phyloP scores from a whole-genome alignment of 2,329 filamentous ascomycete genomes.

The Didymellaceae sp. region DNA sequence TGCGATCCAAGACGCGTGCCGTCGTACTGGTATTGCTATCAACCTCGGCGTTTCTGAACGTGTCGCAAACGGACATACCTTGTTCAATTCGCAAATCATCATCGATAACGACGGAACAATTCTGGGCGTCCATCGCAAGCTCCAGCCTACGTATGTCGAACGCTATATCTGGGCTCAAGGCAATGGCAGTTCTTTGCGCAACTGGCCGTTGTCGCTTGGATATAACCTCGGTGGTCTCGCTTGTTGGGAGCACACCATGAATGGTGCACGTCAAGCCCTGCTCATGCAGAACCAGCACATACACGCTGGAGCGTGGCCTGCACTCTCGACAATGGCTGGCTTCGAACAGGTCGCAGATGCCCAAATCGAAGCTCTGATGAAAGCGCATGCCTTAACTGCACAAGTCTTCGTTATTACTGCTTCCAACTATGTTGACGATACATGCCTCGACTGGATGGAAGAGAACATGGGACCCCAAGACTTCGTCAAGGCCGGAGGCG shows the following conservation, averaged over 20 bases:
- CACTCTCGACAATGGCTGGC: conserved; percentile 44
- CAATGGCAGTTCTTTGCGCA: conserved; percentile 41
- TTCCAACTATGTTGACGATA: conserved; percentile 53
- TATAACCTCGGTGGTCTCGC: conserved; percentile 47
- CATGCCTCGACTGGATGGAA: conserved; percentile 51
- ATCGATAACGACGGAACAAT: conserved; percentile 44
- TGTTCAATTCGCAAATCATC: conserved; percentile 48
- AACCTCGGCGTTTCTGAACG: conserved; percentile 47
- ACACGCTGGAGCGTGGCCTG: conserved; percentile 50
- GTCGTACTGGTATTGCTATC: conserved; percentile 40
- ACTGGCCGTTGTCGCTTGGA: conserved; percentile 37
- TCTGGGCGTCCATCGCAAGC: conserved; percentile 48
- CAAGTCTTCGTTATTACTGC: conserved; percentile 55
- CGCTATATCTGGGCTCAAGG: conserved; percentile 47
- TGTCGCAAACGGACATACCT: conserved; percentile 39
- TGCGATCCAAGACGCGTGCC: conserved; percentile 43
- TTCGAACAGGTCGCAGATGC: conserved; percentile 51
- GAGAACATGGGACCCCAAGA: conserved; percentile 46
- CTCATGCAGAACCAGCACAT: conserved; percentile 46
- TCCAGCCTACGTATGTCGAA: conserved; percentile 48
- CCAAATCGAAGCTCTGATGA: conserved; percentile 58
- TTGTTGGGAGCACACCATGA: conserved; percentile 51
- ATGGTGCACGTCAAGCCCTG: conserved; percentile 47
- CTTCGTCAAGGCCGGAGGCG: conserved; percentile 43
- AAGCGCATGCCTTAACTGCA: conserved; percentile 53